Evolutionary conservation across 352 stramenopile species (phyloP).

Genomic region (Thalassiosira hispida): DNA sequence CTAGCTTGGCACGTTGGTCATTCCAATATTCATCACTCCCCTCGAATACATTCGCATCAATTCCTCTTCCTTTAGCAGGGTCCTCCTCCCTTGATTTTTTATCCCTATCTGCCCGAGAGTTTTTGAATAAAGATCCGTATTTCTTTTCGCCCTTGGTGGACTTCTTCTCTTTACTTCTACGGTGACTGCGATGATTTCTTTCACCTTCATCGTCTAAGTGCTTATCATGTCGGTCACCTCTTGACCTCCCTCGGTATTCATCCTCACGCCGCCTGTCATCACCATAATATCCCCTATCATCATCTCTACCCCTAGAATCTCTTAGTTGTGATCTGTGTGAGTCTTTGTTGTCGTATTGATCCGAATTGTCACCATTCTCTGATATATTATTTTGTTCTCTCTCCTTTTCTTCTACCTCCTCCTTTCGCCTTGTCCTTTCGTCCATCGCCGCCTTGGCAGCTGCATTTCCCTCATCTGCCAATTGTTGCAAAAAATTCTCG

Average conservation of each 20-base stretch:
- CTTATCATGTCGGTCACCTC: not conserved
- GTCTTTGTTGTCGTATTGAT: not conserved
- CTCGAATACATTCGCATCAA: constrained; percentile 23
- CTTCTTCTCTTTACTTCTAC: constrained; percentile 16
- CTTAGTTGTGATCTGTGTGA: not conserved
- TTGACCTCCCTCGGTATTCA: not conserved
- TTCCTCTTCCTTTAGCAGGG: not conserved
- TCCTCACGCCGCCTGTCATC: not conserved
- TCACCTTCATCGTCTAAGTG: constrained; percentile 12
- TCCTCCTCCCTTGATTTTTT: constrained; percentile 16
- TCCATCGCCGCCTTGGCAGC: constrained; percentile 44
- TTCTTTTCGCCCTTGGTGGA: constrained; percentile 42
- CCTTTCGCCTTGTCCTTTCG: constrained; percentile 49
- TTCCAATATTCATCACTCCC: constrained; percentile 81
- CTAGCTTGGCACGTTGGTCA: constrained; percentile 71
- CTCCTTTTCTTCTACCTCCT: constrained; percentile 50
- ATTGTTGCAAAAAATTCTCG: constrained; percentile 42
- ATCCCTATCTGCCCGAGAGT: not conserved
- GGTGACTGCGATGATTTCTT: not conserved
- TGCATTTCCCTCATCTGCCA: constrained; percentile 49
- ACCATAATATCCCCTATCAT: constrained; percentile 1
- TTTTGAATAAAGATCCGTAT: constrained; percentile 77
- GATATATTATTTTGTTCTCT: constrained; percentile 18
- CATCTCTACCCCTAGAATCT: not conserved
- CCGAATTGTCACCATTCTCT: not conserved